These are phyloP conservation scores for Knoxdaviesia capensis DNA, from an alignment of 2,329 filamentous ascomycete species.

Conservation along the genomic window DNA sequence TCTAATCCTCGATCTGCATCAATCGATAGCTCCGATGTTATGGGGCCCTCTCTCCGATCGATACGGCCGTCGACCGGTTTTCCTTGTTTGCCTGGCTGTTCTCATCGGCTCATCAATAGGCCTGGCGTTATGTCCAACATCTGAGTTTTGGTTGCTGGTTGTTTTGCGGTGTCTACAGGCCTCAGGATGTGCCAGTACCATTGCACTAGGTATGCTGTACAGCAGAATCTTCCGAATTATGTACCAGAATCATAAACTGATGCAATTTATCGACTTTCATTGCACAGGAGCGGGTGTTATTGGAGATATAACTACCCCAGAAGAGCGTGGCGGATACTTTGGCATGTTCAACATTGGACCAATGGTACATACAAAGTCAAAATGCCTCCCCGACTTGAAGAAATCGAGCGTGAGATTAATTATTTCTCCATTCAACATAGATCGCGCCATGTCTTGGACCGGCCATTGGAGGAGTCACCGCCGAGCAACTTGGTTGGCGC, in stretches of 20 bases:
- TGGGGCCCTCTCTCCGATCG: slow-evolving; percentile 15
- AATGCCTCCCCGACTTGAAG: too few relatives aligned
- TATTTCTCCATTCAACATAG: too few relatives aligned
- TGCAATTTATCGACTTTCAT: too few relatives aligned
- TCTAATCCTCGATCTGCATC: too few relatives aligned
- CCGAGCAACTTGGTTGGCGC: slow-evolving; percentile 26
- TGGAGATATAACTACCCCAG: slow-evolving; percentile 12
- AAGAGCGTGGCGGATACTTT: slow-evolving; percentile 15
- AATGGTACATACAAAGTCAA: slow-evolving; percentile 12
- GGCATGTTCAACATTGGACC: slow-evolving; percentile 15
- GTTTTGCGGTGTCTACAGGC: slow-evolving; percentile 13
- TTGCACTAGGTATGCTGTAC: slow-evolving; percentile 11
- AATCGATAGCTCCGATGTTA: slow-evolving; percentile 11
- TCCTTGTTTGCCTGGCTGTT: slow-evolving; percentile 11
- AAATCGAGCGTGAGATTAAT: too few relatives aligned
- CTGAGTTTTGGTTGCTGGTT: slow-evolving; percentile 13
- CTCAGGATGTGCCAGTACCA: slow-evolving; percentile 14
- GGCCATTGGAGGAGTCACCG: slow-evolving; percentile 25
- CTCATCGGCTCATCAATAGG: slow-evolving; percentile 13
- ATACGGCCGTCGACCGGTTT: slow-evolving; percentile 12
- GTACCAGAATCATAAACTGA: too few relatives aligned
- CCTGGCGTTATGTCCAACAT: slow-evolving; percentile 12
- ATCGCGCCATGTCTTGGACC: slow-evolving; percentile 26
- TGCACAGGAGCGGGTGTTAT: slow-evolving; percentile 10
- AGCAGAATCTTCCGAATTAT: too few relatives aligned